These are phyloP conservation scores for Vigna radiata DNA, from an alignment of 306 rosid genomes.

Conservation along the genomic window DNA sequence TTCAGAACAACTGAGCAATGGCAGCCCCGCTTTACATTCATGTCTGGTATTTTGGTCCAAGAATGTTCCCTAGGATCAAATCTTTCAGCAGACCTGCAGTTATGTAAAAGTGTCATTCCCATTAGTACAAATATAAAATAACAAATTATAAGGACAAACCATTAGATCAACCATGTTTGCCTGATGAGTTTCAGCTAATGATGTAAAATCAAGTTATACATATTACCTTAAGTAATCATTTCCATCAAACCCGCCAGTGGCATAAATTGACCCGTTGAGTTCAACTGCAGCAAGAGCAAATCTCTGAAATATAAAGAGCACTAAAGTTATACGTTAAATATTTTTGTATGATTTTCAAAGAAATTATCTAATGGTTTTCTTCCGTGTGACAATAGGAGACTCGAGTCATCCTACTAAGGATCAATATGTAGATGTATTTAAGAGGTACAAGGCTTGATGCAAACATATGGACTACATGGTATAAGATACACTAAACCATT, in stretches of 20 bases:
- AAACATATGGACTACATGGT: not conserved
- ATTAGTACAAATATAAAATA: conserved; percentile 22
- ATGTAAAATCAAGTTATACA: conserved; percentile 31
- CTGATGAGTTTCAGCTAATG: not conserved
- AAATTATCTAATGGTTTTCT: conserved; percentile 22
- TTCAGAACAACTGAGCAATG: conserved; percentile 65
- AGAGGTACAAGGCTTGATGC: conserved; percentile 5
- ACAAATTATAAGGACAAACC: not conserved
- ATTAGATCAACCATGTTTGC: conserved; percentile 16
- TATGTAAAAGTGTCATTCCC: conserved; percentile 36
- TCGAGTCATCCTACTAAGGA: conserved; percentile 23
- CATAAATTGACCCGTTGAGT: conserved; percentile 76
- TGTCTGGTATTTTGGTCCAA: conserved; percentile 64
- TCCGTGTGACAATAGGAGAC: not conserved
- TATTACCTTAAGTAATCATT: conserved; percentile 72
- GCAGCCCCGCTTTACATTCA: conserved; percentile 59
- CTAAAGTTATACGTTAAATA: conserved; percentile 20
- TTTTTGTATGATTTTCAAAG: conserved; percentile 14
- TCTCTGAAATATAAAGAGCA: conserved; percentile 63
- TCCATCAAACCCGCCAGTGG: conserved; percentile 91
- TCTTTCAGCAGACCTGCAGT: conserved; percentile 76
- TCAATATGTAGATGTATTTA: conserved; percentile 5
- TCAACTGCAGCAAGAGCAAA: conserved; percentile 82
- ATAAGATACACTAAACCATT: conserved; percentile 8
- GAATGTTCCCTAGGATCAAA: conserved; percentile 88